Percentiles rank a stretch among this genome's conserved stretches.
Conservation (phyloP, 345 rosid species). For the Citrus australasica region DNA sequence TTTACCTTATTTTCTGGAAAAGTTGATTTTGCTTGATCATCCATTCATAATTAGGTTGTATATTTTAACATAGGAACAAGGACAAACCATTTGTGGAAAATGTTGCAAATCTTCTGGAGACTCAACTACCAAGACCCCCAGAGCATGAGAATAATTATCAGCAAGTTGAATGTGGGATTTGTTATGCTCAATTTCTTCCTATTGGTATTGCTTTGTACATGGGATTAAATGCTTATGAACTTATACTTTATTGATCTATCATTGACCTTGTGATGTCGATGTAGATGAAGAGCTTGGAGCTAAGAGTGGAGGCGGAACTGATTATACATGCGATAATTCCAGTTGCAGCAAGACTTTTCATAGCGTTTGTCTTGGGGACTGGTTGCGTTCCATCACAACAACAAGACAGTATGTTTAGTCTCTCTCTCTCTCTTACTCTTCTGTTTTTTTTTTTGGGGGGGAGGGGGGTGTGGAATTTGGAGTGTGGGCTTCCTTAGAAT, state of each 20-base stretch:
- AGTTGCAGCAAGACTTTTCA: constrained; percentile 75
- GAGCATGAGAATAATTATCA: constrained; percentile 32
- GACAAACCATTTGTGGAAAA: constrained; percentile 54
- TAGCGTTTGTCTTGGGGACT: constrained; percentile 61
- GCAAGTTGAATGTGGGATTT: constrained; percentile 76
- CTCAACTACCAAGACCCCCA: constrained; percentile 45
- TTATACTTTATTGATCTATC: not conserved
- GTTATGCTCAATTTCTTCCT: constrained; percentile 76
- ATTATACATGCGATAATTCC: constrained; percentile 64
- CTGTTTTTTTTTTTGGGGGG: not conserved
- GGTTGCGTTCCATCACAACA: constrained; percentile 80
- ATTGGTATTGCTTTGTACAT: constrained; percentile 33
- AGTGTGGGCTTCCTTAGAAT: not conserved
- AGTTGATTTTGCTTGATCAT: not conserved
- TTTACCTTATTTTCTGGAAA: not conserved
- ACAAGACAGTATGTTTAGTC: constrained; percentile 65
- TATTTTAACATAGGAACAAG: constrained; percentile 39
- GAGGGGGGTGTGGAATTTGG: too few species aligned
- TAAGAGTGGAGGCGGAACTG: constrained; percentile 55
- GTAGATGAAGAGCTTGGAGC: constrained; percentile 67
- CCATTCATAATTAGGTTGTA: not conserved
- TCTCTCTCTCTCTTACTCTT: too few species aligned
- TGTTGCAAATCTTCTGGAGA: constrained; percentile 46
- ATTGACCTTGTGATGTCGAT: constrained; percentile 8
- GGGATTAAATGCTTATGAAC: not conserved